These are phyloP conservation scores for Clavispora phyllophila DNA, from an alignment of 805 yeast genomes.

Conservation along the genomic window DNA sequence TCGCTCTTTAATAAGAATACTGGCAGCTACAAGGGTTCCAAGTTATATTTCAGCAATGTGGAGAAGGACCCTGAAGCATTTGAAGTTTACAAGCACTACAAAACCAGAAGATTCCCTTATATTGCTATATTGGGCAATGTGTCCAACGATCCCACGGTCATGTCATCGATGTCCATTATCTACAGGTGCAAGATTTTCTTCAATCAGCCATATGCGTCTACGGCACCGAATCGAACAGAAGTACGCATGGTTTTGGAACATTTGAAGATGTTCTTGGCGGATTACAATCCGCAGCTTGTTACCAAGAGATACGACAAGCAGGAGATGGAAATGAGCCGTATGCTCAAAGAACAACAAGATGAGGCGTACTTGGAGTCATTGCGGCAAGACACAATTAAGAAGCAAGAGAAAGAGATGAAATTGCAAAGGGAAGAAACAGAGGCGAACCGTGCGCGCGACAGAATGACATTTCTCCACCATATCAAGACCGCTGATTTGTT, in stretches of 20 bases:
- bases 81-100: constrained; percentile 32
- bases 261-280: constrained; percentile 21
- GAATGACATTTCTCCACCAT: constrained; percentile 17
- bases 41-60: constrained; percentile 27
- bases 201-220: constrained; percentile 15
- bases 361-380: constrained; percentile 38
- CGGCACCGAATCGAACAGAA: too few relatives aligned
- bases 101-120: constrained; percentile 28
- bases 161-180: constrained; percentile 36
- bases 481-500: constrained; percentile 13
- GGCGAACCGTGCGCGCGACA: constrained; percentile 5
- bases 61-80: constrained; percentile 31
- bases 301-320: constrained; percentile 33
- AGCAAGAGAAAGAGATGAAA: constrained; percentile 35
- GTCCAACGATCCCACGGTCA: constrained; percentile 27
- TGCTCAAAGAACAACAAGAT: constrained; percentile 39
- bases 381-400: constrained; percentile 50
- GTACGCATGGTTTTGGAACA: constrained; percentile 9
- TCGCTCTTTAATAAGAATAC: constrained; percentile 13
- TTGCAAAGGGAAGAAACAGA: constrained; percentile 6
- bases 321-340: constrained; percentile 35
- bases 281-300: constrained; percentile 36
- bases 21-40: constrained; percentile 26
- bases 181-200: constrained; percentile 27
- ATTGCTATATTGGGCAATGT: constrained; percentile 35